Percentiles rank a stretch among this genome's conserved stretches.
These are phyloP conservation scores for Gilbertella persicaria DNA, from an alignment of 371 early-diverging fungal genomes.

Conservation along the genomic window DNA sequence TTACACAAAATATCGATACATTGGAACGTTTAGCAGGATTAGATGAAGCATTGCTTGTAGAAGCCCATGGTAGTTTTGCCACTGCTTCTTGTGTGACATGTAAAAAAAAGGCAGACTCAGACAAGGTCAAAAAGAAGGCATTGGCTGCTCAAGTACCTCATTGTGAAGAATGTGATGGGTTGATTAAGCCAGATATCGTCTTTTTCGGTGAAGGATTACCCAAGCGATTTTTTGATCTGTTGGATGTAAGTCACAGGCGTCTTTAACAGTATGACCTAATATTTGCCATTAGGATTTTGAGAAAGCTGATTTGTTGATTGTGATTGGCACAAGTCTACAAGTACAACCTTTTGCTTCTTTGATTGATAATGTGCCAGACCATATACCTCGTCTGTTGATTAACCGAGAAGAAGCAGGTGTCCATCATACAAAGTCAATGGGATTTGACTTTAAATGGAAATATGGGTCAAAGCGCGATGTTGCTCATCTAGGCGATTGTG, in stretches of 20 bases:
- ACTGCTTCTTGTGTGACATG: constrained; percentile 78
- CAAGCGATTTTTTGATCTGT: constrained; percentile 62
- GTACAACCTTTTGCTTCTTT: constrained; percentile 90
- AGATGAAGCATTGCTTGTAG: constrained; percentile 71
- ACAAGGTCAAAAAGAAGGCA: constrained; percentile 42
- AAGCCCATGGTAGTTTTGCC: constrained; percentile 95
- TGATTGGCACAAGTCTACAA: constrained; percentile 88
- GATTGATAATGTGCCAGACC: constrained; percentile 60
- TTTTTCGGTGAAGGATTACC: constrained; percentile 95
- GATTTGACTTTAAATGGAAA: constrained; percentile 86
- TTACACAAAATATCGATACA: constrained; percentile 96
- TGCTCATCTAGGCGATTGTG: constrained; percentile 74
- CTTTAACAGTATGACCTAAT: background rate
- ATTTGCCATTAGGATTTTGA: constrained; percentile 58
- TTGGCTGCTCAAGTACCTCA: constrained; percentile 65
- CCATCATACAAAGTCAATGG: constrained; percentile 37
- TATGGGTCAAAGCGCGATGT: constrained; percentile 73
- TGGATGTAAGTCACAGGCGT: constrained; percentile 42
- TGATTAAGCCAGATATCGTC: constrained; percentile 92
- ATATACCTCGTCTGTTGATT: constrained; percentile 84
- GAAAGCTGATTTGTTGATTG: constrained; percentile 82
- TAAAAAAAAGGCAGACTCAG: constrained; percentile 34
- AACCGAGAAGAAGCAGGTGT: constrained; percentile 84
- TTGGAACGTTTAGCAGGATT: constrained; percentile 89
- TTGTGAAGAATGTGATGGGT: constrained; percentile 67